phyloP scores from a whole-genome alignment of 1,139 yeast genomes.

The Candida sojae region DNA sequence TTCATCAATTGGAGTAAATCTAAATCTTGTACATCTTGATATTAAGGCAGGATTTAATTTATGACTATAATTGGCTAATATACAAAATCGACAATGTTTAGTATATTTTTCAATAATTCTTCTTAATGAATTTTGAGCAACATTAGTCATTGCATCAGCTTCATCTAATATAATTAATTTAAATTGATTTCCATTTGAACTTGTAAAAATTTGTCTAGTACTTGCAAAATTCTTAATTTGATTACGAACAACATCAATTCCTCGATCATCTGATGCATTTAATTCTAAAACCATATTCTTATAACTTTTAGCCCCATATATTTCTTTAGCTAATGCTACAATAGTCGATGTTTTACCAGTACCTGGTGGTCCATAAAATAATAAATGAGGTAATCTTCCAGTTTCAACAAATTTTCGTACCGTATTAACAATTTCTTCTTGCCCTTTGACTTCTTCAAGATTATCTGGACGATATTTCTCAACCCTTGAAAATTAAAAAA shows the following conservation, averaged over 20 bases:
- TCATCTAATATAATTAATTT: constrained; percentile 92
- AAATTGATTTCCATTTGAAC: constrained; percentile 55
- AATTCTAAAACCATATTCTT: constrained; percentile 89
- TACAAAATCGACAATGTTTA: constrained; percentile 92
- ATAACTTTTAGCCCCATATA: constrained; percentile 80
- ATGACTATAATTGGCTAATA: constrained; percentile 94
- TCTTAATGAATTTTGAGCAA: constrained; percentile 90
- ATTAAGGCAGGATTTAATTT: constrained; percentile 92
- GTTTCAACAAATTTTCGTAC: constrained; percentile 82
- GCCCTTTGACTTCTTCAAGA: constrained; percentile 89
- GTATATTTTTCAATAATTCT: constrained; percentile 93
- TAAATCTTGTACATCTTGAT: constrained; percentile 91
- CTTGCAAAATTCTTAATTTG: constrained; percentile 85
- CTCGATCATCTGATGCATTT: constrained; percentile 85
- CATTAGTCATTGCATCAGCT: constrained; percentile 98
- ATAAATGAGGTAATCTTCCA: constrained; percentile 82
- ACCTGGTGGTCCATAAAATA: constrained; percentile 98
- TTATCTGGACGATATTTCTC: constrained; percentile 92
- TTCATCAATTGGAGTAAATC: constrained; percentile 80
- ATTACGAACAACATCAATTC: constrained; percentile 82
- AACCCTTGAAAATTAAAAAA: constrained; percentile 64
- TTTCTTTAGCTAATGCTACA: constrained; percentile 84
- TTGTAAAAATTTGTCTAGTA: constrained; percentile 81
- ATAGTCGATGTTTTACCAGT: constrained; percentile 97
- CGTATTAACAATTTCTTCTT: constrained; percentile 78